These are phyloP conservation scores for Dactylella cylindrospora DNA, from an alignment of 2,329 filamentous ascomycete species.

Conservation along the genomic window DNA sequence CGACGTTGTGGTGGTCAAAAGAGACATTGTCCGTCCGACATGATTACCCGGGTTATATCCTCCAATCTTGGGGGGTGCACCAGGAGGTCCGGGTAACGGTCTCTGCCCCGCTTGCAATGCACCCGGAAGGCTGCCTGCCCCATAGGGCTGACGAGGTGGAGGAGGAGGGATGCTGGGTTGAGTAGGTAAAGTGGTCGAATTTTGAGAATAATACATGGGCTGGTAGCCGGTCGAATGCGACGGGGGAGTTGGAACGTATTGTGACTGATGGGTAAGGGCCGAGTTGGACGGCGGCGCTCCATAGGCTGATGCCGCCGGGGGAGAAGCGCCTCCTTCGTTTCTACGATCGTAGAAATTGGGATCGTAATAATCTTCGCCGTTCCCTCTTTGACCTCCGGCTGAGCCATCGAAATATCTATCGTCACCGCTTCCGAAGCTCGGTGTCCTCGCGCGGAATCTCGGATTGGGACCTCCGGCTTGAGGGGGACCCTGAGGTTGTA, in stretches of 20 bases:
- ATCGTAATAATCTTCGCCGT: conserved; percentile 45
- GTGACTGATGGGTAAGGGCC: conserved; percentile 33
- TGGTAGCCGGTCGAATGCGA: conserved; percentile 40
- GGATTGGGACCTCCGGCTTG: conserved; percentile 35
- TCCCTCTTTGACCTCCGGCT: conserved; percentile 45
- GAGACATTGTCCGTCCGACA: conserved; percentile 34
- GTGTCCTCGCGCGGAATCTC: conserved; percentile 58
- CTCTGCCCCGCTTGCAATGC: conserved; percentile 22
- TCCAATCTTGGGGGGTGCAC: conserved; percentile 25
- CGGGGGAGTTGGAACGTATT: conserved; percentile 41
- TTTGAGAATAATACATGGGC: conserved; percentile 40
- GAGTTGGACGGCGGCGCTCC: conserved; percentile 30
- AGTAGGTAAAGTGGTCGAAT: conserved; percentile 34
- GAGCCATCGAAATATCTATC: conserved; percentile 61
- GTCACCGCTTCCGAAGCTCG: conserved; percentile 76
- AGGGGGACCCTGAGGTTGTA: conserved; percentile 36
- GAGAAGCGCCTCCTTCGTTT: conserved; percentile 39
- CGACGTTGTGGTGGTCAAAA: conserved; percentile 28
- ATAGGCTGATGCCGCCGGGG: conserved; percentile 41
- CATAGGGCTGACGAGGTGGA: conserved; percentile 42
- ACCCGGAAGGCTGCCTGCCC: conserved; percentile 11
- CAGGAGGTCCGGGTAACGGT: conserved; percentile 29
- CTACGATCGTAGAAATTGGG: conserved; percentile 42
- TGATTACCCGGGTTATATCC: conserved; percentile 34
- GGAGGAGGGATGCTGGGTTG: conserved; percentile 42